Evolutionary conservation across 805 yeast genomes (phyloP), one percentile per base, ranked within the genome.

Genomic region (Blastobotrys mokoenaii): DNA sequence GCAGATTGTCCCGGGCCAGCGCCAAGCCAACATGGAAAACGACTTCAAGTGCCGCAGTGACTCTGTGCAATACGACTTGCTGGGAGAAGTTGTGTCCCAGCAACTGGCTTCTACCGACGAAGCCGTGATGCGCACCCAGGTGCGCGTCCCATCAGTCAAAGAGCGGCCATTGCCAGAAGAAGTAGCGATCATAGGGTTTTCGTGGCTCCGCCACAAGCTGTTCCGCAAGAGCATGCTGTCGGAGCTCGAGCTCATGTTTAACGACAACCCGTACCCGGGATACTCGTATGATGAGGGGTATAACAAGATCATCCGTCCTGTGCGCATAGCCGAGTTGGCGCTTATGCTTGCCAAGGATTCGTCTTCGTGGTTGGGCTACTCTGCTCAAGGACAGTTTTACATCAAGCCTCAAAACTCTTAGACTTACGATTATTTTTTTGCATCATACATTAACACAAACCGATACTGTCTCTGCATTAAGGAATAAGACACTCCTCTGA

Each of bases 101-200:
- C 27, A 22, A 8, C 27, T 22, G 4, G 27, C 27, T 8, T 4
- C 27, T 8, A 22, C 27, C 4, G 27, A 22, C 8, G 20, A 16
- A 10, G 4, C 11, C 15, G 38, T n/a, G 8, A n/a, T 14, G 20
- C 18, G 16, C 11, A 17, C 38, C 5, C 20, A n/a, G 22, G 18
- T 34, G 12, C 14, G 10, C 14, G 29, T 40, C 15, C 54, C 56
- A 11, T 29, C 45, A 9, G 16, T 44, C 14, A 36, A 50, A 20
- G 46, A 51, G 36, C 44, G 55, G 22, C 55, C 58, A 2, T 36
- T 54, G 9, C 57, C 58, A 3, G 58, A 54, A 27, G 58, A 54
- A 29, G 37, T 46, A 27, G 38, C 46, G 30, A 22, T 51, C n/a
- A 20, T 41, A 4, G 58, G 58, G 22, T 44, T 53, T 15, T 41